Conservation (phyloP, 768 basidiomycete species). For the Amanita thiersii region DNA sequence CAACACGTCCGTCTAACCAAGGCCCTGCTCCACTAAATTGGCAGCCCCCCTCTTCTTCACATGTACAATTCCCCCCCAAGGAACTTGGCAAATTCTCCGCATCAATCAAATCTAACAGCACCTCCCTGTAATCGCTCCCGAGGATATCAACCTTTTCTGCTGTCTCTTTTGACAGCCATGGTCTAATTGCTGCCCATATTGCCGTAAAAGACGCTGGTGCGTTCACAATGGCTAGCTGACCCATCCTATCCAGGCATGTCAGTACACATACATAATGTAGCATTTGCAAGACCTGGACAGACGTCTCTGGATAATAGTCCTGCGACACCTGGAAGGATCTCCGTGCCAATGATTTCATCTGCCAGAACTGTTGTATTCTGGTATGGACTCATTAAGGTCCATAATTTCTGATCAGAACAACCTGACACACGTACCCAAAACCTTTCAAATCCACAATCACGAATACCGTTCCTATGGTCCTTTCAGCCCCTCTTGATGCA, state of each 20-base stretch:
- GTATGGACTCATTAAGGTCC: no score
- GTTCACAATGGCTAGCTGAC: constrained; percentile 62
- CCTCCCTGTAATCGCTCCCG: constrained; percentile 49
- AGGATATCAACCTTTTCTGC: constrained; percentile 59
- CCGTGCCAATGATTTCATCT: constrained; percentile 58
- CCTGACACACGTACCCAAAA: constrained; percentile 42
- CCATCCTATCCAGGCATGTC: constrained; percentile 42
- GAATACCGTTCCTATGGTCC: constrained; percentile 39
- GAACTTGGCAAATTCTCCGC: constrained; percentile 52
- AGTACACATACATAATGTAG: not conserved
- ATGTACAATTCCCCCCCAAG: constrained; percentile 63
- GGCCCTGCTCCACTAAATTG: constrained; percentile 58
- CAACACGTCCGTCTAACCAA: constrained; percentile 55
- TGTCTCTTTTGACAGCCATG: constrained; percentile 70
- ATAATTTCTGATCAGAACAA: not conserved
- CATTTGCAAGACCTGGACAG: constrained; percentile 13
- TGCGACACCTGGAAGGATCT: constrained; percentile 68
- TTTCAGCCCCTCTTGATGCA: constrained; percentile 46
- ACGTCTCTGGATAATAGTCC: constrained; percentile 77
- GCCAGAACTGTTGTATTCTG: constrained; percentile 67
- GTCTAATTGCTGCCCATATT: constrained; percentile 63
- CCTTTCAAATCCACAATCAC: constrained; percentile 67
- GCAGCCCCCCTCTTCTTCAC: constrained; percentile 48
- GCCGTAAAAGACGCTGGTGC: constrained; percentile 66
- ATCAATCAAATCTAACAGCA: constrained; percentile 52